Evolutionary conservation across 257 asterid genomes (phyloP).

Genomic region (Penstemon newberryi): DNA sequence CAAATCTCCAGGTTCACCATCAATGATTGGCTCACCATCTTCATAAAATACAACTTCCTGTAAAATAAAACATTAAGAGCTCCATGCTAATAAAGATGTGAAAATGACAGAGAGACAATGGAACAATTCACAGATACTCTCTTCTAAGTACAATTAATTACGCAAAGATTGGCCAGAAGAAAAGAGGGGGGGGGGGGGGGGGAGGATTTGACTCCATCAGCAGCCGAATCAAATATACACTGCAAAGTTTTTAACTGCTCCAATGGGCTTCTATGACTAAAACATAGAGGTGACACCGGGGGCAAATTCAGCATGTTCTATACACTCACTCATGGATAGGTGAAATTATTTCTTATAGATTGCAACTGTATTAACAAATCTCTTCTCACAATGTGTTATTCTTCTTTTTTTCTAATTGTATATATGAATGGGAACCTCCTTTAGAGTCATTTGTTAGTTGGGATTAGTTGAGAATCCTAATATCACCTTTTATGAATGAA

Average conservation of each 20-base stretch:
- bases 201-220: neutral
- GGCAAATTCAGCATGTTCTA: neutral
- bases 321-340: neutral
- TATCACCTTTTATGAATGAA: neutral
- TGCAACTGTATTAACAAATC: neutral
- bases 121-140: neutral
- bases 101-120: neutral
- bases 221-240: neutral
- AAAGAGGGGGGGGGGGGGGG: neutral
- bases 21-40: constrained; percentile 93
- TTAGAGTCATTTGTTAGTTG: no score
- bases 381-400: no score
- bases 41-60: constrained; percentile 93
- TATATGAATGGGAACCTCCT: neutral
- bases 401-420: neutral
- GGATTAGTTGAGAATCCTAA: neutral
- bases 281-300: no score
- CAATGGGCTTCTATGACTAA: neutral
- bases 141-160: no score
- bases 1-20: constrained; percentile 98
- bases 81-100: neutral
- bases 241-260: neutral
- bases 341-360: neutral
- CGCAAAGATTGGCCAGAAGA: neutral
- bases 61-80: constrained; percentile 17